Evolutionary conservation across 1,284 basidiomycete genomes (phyloP).

Genomic region (Leccinum huronense): DNA sequence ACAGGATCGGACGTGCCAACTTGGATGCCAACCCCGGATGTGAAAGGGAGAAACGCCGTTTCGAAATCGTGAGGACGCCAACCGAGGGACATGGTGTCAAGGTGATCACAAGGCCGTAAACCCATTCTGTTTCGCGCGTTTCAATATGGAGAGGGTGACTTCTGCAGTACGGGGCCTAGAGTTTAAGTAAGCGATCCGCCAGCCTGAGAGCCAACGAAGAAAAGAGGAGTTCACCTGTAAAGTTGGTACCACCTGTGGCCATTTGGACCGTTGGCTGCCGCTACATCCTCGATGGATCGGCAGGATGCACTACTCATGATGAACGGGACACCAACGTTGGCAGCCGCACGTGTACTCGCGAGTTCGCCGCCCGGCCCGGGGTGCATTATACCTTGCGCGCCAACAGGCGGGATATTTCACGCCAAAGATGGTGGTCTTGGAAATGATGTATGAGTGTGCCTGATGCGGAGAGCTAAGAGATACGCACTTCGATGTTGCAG

Average conservation of each 20-base stretch:
- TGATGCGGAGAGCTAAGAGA: neutral
- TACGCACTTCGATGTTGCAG: slow-evolving; percentile 47
- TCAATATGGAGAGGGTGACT: slow-evolving; percentile 47
- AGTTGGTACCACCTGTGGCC: slow-evolving; percentile 60
- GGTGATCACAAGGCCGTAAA: slow-evolving; percentile 55
- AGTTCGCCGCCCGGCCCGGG: slow-evolving; percentile 47
- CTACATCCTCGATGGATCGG: slow-evolving; percentile 57
- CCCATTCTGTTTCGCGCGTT: slow-evolving; percentile 49
- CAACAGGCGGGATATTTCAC: slow-evolving; percentile 49
- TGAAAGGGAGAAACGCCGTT: slow-evolving; percentile 36
- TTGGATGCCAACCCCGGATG: slow-evolving; percentile 44
- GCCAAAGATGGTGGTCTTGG: slow-evolving; percentile 50
- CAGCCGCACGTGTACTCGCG: slow-evolving; percentile 53
- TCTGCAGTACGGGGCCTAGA: slow-evolving; percentile 49
- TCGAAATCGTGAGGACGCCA: slow-evolving; percentile 52
- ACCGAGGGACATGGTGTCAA: slow-evolving; percentile 50
- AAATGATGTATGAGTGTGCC: neutral
- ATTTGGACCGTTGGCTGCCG: slow-evolving; percentile 43
- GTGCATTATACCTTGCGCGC: slow-evolving; percentile 58
- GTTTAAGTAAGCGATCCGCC: neutral
- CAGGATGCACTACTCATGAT: slow-evolving; percentile 58
- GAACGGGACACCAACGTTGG: slow-evolving; percentile 50
- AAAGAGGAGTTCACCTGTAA: slow-evolving; percentile 44
- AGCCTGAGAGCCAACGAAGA: neutral
- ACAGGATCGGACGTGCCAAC: slow-evolving; percentile 51